Conservation (phyloP, 2,329 filamentous ascomycete species). For the Aphanocladium album region DNA sequence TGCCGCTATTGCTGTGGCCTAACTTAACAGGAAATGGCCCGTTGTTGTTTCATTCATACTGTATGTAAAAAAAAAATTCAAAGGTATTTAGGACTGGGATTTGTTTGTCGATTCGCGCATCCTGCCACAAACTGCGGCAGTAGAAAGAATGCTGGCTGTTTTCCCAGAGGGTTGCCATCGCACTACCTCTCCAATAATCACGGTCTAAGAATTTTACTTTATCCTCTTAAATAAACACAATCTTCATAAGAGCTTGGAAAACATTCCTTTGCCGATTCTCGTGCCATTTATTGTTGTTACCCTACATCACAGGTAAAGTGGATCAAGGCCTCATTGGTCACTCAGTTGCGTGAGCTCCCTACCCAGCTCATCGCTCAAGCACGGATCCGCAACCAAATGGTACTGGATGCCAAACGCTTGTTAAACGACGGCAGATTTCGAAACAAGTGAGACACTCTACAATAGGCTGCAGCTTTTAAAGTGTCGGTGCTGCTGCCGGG, state of each 20-base stretch:
- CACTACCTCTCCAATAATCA: too few species aligned
- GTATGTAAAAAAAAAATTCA: background rate
- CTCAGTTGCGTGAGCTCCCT: background rate
- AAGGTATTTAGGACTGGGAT: background rate
- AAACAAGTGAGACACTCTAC: background rate
- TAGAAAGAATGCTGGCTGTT: too few species aligned
- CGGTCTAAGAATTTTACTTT: too few species aligned
- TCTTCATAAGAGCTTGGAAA: too few species aligned
- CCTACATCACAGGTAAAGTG: background rate
- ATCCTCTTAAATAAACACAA: too few species aligned
- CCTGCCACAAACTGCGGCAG: too few species aligned
- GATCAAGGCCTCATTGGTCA: background rate
- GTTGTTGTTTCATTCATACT: background rate
- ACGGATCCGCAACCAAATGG: background rate
- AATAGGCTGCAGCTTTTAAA: background rate
- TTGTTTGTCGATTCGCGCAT: too few species aligned
- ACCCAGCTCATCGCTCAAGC: background rate
- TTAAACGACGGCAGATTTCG: background rate
- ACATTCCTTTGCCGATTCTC: background rate
- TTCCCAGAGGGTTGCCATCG: too few species aligned
- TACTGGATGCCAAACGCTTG: background rate
- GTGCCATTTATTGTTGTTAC: background rate
- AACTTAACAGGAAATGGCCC: background rate
- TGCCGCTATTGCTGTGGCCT: constrained; percentile 46
- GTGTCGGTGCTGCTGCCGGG: too few species aligned